Conservation (phyloP, 257 asterid genomes). For the Agastache rugosa region DNA sequence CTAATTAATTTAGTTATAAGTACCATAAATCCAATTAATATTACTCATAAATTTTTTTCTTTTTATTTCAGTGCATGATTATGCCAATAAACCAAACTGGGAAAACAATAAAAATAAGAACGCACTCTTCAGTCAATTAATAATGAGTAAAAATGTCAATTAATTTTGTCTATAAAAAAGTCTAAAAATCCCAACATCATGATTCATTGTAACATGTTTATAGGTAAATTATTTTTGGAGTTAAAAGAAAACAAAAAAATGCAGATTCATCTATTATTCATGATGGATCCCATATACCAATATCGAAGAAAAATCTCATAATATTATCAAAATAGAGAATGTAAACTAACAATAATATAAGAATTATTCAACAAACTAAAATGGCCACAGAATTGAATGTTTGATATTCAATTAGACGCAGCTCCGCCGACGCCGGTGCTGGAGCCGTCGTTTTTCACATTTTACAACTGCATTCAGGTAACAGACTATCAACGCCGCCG, state of each 20-base stretch:
- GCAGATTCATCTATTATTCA: background rate
- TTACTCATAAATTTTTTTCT: background rate
- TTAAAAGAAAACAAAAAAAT: background rate
- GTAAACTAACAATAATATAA: background rate
- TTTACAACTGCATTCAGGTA: background rate
- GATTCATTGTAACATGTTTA: background rate
- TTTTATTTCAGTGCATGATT: background rate
- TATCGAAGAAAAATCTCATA: background rate
- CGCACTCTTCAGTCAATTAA: background rate
- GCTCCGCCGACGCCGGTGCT: background rate
- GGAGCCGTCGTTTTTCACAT: background rate
- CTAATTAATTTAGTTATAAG: too few species aligned
- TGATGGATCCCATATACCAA: background rate
- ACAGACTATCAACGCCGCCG: too few species aligned
- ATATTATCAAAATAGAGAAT: background rate
- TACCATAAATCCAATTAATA: background rate
- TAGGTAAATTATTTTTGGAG: too few species aligned
- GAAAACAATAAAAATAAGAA: background rate
- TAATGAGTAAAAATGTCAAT: too few species aligned
- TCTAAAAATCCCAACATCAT: background rate
- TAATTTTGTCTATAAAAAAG: background rate
- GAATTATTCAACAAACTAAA: background rate
- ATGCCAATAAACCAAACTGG: background rate
- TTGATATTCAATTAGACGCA: background rate
- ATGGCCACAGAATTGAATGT: background rate